phyloP scores from a whole-genome alignment of 1,139 yeast species.

The Pichia norvegensis region DNA sequence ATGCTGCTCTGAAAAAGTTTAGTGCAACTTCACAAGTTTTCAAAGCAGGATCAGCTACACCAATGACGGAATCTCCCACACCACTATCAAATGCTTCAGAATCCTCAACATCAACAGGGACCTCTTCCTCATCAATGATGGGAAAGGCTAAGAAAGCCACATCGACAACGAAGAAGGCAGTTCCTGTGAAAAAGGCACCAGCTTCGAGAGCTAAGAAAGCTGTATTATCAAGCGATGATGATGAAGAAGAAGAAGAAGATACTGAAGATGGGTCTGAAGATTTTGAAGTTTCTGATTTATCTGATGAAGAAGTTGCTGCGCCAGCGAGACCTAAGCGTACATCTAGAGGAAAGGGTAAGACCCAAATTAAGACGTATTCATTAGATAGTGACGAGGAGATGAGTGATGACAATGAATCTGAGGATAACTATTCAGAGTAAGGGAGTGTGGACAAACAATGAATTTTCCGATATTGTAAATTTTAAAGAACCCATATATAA shows the following conservation, averaged over 20 bases:
- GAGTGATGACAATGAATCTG: slow-evolving; percentile 2
- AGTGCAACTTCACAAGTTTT: slow-evolving; percentile 5
- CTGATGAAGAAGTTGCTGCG: slow-evolving; percentile 10
- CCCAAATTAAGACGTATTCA: slow-evolving; percentile 5
- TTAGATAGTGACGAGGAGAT: slow-evolving; percentile 13
- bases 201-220: slow-evolving; percentile 5
- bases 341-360: neutral
- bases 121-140: neutral
- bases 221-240: slow-evolving; percentile 2
- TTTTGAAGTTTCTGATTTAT: slow-evolving; percentile 6
- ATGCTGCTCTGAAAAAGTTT: slow-evolving; percentile 22
- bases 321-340: slow-evolving; percentile 1
- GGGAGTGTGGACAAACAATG: neutral
- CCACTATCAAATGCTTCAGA: slow-evolving; percentile 1
- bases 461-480: too few species aligned
- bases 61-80: slow-evolving; percentile 2
- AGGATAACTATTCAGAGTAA: slow-evolving; percentile 5
- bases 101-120: neutral
- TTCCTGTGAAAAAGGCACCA: slow-evolving; percentile 9
- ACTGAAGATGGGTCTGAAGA: slow-evolving; percentile 11
- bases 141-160: neutral
- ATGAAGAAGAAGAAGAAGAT: slow-evolving; percentile 10
- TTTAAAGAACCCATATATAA: too few species aligned
- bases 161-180: neutral
- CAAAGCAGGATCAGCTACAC: neutral